Conservation (phyloP, 2,329 filamentous ascomycete genomes). For the Diplodia intermedia region DNA sequence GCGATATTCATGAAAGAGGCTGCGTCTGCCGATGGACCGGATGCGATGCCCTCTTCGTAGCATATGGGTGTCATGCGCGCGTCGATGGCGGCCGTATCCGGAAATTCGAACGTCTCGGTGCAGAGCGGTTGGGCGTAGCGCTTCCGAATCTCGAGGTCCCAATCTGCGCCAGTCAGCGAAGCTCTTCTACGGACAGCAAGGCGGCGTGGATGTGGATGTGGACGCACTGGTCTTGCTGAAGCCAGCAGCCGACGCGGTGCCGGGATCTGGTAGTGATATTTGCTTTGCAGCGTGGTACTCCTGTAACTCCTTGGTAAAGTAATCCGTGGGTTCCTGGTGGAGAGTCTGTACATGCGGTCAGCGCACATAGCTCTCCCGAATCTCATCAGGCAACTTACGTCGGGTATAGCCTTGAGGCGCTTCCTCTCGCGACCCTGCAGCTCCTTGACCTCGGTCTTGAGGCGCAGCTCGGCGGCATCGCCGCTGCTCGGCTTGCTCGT, state of each 20-base stretch:
- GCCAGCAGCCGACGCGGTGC: slow-evolving; percentile 72
- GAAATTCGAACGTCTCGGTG: slow-evolving; percentile 68
- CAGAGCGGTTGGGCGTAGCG: slow-evolving; percentile 68
- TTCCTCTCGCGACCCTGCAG: slow-evolving; percentile 66
- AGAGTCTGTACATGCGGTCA: slow-evolving; percentile 26
- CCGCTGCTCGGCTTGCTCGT: slow-evolving; percentile 69
- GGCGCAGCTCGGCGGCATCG: slow-evolving; percentile 67
- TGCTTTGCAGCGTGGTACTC: slow-evolving; percentile 49
- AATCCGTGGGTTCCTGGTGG: slow-evolving; percentile 34
- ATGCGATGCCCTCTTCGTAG: slow-evolving; percentile 67
- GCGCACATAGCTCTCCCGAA: not conserved
- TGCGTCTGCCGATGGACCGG: slow-evolving; percentile 60
- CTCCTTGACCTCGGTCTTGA: slow-evolving; percentile 70
- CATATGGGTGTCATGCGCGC: slow-evolving; percentile 69
- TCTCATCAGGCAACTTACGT: slow-evolving; percentile 47
- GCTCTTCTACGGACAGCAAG: not conserved
- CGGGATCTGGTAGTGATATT: slow-evolving; percentile 63
- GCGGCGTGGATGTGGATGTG: not conserved
- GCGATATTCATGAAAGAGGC: slow-evolving; percentile 67
- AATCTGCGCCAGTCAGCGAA: slow-evolving; percentile 50
- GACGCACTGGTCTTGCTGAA: slow-evolving; percentile 79
- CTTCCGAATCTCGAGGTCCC: slow-evolving; percentile 70
- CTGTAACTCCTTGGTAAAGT: slow-evolving; percentile 37
- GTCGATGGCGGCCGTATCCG: slow-evolving; percentile 63
- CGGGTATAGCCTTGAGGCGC: slow-evolving; percentile 62